Percentiles rank a stretch among this genome's conserved stretches.
phyloP scores from a whole-genome alignment of 345 rosid genomes.

The Streptanthus diversifolius region DNA sequence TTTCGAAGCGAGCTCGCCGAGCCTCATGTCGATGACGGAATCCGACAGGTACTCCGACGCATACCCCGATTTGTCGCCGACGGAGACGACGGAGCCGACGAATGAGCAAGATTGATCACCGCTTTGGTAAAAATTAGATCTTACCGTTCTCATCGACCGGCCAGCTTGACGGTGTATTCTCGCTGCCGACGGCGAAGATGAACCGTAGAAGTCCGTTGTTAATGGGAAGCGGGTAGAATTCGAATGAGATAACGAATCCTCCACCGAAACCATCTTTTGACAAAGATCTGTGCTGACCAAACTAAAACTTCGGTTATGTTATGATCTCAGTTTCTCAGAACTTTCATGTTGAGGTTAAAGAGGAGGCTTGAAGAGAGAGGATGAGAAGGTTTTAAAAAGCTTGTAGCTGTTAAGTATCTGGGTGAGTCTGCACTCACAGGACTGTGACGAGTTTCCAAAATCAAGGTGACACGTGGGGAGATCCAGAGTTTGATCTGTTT shows the following conservation, averaged over 20 bases:
- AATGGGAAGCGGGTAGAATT: slow-evolving; percentile 61
- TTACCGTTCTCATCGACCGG: slow-evolving; percentile 88
- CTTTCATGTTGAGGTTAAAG: slow-evolving; percentile 28
- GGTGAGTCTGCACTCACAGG: slow-evolving; percentile 25
- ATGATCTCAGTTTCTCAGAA: background rate
- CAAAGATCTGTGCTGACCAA: background rate
- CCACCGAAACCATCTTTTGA: slow-evolving; percentile 59
- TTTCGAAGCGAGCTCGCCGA: slow-evolving; percentile 68
- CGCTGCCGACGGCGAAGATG: slow-evolving; percentile 38
- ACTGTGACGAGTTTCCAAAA: background rate
- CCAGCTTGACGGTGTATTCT: slow-evolving; percentile 57
- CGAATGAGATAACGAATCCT: slow-evolving; percentile 56
- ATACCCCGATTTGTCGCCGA: slow-evolving; percentile 42
- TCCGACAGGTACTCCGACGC: slow-evolving; percentile 73
- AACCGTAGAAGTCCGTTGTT: slow-evolving; percentile 38
- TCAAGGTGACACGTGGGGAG: slow-evolving; percentile 14
- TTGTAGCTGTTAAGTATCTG: slow-evolving; percentile 30
- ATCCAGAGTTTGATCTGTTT: background rate
- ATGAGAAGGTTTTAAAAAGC: slow-evolving; percentile 13
- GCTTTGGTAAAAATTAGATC: slow-evolving; percentile 55
- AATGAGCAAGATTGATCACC: slow-evolving; percentile 47
- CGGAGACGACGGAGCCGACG: slow-evolving; percentile 37
- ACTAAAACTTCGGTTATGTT: background rate
- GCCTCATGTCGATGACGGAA: slow-evolving; percentile 85
- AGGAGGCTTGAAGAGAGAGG: background rate